Base-by-base conservation (phyloP, 768 basidiomycete genomes). In the Suillus ampliporus region DNA sequence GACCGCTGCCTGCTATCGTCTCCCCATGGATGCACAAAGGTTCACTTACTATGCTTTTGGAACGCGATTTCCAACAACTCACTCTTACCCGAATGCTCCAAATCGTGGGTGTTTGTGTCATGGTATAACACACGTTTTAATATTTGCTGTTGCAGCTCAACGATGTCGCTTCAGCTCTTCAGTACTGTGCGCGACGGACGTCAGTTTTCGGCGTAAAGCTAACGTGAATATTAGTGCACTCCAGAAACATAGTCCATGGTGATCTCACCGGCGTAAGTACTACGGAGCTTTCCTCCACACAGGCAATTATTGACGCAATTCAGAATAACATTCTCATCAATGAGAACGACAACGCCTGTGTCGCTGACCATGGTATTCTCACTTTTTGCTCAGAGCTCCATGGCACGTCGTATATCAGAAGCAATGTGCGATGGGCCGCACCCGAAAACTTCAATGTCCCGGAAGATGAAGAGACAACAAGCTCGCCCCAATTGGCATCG, bases 341-440 rank as follows among this genome's bases (percentile, higher is more conserved):
- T 40, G n/a, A 23, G 8, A 26, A 7, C 3, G 58, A 58, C 10
- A 23, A 9, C 0, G 47, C 61, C 14, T 60, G 14, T 9, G 7
- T 62, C 4, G 56, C 77, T 61, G 82, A 82, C 61, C 82, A 82
- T 62, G 82, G 81, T 3, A 67, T 82, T 9, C 81, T 79, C n/a
- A 78, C 64, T 26, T 73, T 82, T 54, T 69, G 76, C 14, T 69
- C 69, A 23, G 77, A 80, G 59, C 69, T 77, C 59, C 70, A 75
- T 41, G 69, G 74, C n/a, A 61, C 71, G 14, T 69, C 68, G 23
- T 73, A 65, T 31, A 69, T 44, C 35, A 35, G 47, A 61, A 58
- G 58, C 15, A 48, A 38, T 44, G 58, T 62, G 8, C 57, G 58
- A 38, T 62, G 61, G 61, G 58, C 61, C 4, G 61, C 61, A n/a